Percentiles rank a stretch among this genome's conserved stretches.
Conservation (phyloP, 1,284 basidiomycete species). For the Irpex sp. region DNA sequence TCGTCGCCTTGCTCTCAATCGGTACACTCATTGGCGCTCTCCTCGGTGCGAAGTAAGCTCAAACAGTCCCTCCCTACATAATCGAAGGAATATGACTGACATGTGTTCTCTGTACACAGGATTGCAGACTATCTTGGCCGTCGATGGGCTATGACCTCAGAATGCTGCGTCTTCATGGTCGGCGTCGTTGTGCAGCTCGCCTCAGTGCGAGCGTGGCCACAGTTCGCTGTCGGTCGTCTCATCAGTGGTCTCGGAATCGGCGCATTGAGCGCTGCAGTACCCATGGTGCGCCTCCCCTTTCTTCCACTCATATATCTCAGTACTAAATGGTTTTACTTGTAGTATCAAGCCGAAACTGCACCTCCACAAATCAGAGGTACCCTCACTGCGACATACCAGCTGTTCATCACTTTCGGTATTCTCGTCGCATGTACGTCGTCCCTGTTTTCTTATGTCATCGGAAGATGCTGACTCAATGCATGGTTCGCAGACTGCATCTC, state of each 20-base stretch:
- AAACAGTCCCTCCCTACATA: neutral
- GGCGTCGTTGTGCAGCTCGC: conserved; percentile 69
- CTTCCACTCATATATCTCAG: neutral
- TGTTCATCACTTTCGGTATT: conserved; percentile 78
- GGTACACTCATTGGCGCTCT: conserved; percentile 63
- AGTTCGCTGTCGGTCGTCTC: conserved; percentile 68
- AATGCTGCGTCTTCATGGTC: conserved; percentile 63
- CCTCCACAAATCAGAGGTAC: conserved; percentile 78
- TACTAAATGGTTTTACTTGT: neutral
- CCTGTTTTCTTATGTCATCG: conserved; percentile 18
- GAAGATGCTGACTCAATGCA: conserved; percentile 5
- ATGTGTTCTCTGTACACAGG: conserved; percentile 23
- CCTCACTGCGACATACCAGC: conserved; percentile 42
- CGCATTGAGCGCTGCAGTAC: conserved; percentile 72
- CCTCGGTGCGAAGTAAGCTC: conserved; percentile 53
- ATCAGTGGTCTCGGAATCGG: conserved; percentile 70
- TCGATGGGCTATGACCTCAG: conserved; percentile 66
- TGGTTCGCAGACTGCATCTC: conserved; percentile 49
- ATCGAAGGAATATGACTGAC: too few relatives aligned
- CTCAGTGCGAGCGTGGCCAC: conserved; percentile 49
- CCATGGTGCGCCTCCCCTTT: conserved; percentile 42
- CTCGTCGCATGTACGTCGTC: conserved; percentile 56
- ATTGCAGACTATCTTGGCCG: conserved; percentile 68
- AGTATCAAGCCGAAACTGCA: conserved; percentile 75
- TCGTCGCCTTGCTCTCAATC: conserved; percentile 67